phyloP scores from a whole-genome alignment of 345 rosid genomes.

The Lepidium didymum region DNA sequence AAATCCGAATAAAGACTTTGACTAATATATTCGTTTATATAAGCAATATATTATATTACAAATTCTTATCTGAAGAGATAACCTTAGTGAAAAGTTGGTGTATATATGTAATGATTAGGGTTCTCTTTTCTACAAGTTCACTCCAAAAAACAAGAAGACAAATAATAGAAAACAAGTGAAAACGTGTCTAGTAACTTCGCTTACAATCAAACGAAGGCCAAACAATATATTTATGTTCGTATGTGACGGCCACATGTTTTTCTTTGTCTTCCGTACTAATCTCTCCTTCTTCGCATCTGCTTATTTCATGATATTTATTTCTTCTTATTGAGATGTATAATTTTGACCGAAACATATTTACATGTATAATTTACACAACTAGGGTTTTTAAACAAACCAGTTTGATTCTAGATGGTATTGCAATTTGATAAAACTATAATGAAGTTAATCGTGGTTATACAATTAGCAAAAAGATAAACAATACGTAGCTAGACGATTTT shows the following conservation, averaged over 20 bases:
- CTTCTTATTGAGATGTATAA: not conserved
- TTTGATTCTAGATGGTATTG: too few relatives aligned
- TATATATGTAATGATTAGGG: constrained; percentile 22
- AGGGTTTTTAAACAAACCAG: too few relatives aligned
- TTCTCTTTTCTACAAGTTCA: constrained; percentile 25
- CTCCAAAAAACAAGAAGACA: constrained; percentile 7
- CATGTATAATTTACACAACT: not conserved
- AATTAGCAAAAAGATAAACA: too few relatives aligned
- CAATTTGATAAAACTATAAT: too few relatives aligned
- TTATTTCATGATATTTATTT: not conserved
- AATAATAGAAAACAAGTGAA: constrained; percentile 1
- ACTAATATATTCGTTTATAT: not conserved
- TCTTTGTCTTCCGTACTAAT: constrained; percentile 8
- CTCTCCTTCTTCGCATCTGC: constrained; percentile 3
- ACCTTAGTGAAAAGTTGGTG: not conserved
- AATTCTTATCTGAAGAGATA: constrained; percentile 18
- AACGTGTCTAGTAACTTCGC: constrained; percentile 29
- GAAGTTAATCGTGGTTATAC: too few relatives aligned
- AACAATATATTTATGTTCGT: not conserved
- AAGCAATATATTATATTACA: not conserved
- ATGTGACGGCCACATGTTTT: constrained; percentile 19
- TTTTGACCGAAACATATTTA: constrained; percentile 12
- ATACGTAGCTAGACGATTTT: too few relatives aligned
- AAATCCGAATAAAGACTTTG: not conserved
- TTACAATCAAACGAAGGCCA: constrained; percentile 21